Evolutionary conservation across 2,329 filamentous ascomycete genomes (phyloP).

Genomic region (Paracoccidioides lutzii): DNA sequence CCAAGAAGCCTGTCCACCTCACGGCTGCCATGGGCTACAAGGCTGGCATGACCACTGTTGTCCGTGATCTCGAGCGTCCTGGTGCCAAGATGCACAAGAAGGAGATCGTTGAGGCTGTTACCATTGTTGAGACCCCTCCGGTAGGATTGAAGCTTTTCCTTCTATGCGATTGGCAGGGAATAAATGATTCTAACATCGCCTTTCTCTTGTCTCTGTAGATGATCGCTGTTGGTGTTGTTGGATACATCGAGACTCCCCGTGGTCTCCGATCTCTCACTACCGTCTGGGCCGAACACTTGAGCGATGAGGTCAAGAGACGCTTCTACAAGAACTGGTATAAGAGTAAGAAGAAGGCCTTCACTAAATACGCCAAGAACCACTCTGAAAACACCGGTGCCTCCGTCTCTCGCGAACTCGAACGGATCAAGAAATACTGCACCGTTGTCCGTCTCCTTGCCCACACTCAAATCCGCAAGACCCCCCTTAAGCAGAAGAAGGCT

Average conservation of each 20-base stretch:
- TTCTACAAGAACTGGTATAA: constrained; percentile 99
- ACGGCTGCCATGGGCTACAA: constrained; percentile 99
- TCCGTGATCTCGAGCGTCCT: constrained; percentile 96
- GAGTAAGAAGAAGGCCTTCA: constrained; percentile 99
- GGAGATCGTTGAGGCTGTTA: constrained; percentile 81
- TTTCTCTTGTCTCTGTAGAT: constrained; percentile 48
- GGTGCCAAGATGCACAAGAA: constrained; percentile 99
- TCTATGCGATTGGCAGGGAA: constrained; percentile 10
- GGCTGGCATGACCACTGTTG: constrained; percentile 99
- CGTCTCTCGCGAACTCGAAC: constrained; percentile 94
- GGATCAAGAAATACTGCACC: constrained; percentile 99
- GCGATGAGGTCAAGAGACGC: constrained; percentile 96
- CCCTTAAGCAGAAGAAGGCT: constrained; percentile 99
- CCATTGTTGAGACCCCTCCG: constrained; percentile 83
- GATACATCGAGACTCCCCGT: constrained; percentile 99
- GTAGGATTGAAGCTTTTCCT: constrained; percentile 57
- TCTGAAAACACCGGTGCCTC: constrained; percentile 81
- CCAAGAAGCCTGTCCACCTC: constrained; percentile 98
- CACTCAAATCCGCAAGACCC: constrained; percentile 98
- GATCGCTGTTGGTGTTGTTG: constrained; percentile 98
- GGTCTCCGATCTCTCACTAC: constrained; percentile 98
- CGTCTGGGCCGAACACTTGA: constrained; percentile 98
- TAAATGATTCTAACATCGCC: neutral
- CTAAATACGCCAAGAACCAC: constrained; percentile 99
- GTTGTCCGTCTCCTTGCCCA: constrained; percentile 98